Base-by-base conservation (phyloP, 352 stramenopile genomes). In the Pythium apleroticum region DNA sequence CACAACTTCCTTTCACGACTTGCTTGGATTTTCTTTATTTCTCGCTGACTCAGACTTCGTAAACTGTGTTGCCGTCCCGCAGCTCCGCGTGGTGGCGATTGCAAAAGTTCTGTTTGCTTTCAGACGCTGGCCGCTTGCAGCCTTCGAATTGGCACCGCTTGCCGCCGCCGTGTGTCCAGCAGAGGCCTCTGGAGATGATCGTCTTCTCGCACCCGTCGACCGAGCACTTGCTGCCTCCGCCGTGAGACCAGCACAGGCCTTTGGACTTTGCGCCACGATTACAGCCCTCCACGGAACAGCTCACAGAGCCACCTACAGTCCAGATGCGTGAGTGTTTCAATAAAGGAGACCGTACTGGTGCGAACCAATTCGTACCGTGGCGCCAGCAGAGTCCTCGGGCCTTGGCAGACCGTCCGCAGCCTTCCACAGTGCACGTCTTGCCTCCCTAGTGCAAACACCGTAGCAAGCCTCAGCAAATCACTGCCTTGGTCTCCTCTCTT, bases 111-210 rank as follows among this genome's bases (percentile, higher is more conserved):
- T 52, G 37, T 12, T 50, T 33, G 22, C 37, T 60, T 19, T 31
- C 37, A 19, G 54, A 49, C 54, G 54, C 54, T 8, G 54, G 54
- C 3, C 54, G 33, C 22, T 37, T 72, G 60, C 66, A 73, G 14
- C 66, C 56, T 4, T 66, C 62, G 25, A 69, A 43, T 0, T 30
- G 22, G 24, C 65, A 71, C 12, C 65, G 59, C 57, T 73, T 73
- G 33, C 65, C 65, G 30, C 69, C 69, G 20, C 69, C 69, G 33
- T 76, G 69, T 0, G 65, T 63, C 65, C 65, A 76, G 35, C 69
- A 76, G 5, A 71, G 60, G 2, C 61, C 67, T 22, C 63, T 67
- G 49, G 52, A 53, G 35, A 62, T 57, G 27, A 62, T 57, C 4
- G 33, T 58, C 52, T 69, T 73, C 12, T 28, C 52, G 33, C 66